These are phyloP conservation scores for Globisporangium yorkense DNA, from an alignment of 352 stramenopile genomes.

Conservation along the genomic window DNA sequence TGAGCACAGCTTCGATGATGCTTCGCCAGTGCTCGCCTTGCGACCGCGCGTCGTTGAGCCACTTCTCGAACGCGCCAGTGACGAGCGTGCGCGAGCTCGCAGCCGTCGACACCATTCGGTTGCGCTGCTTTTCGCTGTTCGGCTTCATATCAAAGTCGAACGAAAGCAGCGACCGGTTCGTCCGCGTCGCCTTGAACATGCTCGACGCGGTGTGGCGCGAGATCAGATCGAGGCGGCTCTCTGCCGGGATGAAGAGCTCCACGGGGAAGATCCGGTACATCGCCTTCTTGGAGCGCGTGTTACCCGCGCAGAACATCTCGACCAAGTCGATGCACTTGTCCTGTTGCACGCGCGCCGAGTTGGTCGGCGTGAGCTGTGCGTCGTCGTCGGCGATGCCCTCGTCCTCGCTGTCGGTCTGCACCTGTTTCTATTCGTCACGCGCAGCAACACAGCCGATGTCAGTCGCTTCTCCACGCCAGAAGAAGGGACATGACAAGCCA, in stretches of 20 bases:
- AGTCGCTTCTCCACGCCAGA: background rate
- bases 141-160: conserved; percentile 59
- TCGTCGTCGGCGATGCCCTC: conserved; percentile 15
- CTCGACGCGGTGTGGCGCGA: conserved; percentile 52
- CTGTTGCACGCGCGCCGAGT: conserved; percentile 21
- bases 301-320: conserved; percentile 79
- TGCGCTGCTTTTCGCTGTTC: conserved; percentile 38
- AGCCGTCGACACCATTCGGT: conserved; percentile 24
- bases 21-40: conserved; percentile 74
- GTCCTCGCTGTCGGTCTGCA: conserved; percentile 3
- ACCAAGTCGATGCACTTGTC: conserved; percentile 66
- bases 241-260: conserved; percentile 67
- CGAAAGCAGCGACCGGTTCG: conserved; percentile 48
- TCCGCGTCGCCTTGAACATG: conserved; percentile 30
- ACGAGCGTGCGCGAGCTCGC: conserved; percentile 31
- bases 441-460: background rate
- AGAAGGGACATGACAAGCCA: background rate
- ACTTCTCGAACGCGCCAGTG: conserved; percentile 48
- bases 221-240: conserved; percentile 45
- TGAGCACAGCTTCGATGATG: conserved; percentile 51
- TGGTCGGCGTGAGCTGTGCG: conserved; percentile 32
- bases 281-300: conserved; percentile 66
- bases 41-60: conserved; percentile 51
- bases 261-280: conserved; percentile 80
- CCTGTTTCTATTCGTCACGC: background rate